Evolutionary conservation across 1,284 basidiomycete species (phyloP).

Genomic region (Ceratobasidium sp.): DNA sequence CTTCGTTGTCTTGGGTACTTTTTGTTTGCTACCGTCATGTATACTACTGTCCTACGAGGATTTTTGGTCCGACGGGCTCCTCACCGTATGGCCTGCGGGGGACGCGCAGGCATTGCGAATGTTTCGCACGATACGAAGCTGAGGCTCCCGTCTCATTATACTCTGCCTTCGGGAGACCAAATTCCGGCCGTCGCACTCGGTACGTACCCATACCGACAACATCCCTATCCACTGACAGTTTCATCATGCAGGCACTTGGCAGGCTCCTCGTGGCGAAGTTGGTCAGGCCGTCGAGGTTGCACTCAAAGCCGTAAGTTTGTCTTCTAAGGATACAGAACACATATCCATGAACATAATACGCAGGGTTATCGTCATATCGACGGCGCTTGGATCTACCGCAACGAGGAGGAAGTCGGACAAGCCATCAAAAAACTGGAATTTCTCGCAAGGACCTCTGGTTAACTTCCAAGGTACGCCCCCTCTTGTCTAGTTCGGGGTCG

Average conservation of each 20-base stretch:
- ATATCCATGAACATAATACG: background rate
- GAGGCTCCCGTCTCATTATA: constrained; percentile 34
- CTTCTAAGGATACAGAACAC: background rate
- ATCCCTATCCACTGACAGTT: too few species aligned
- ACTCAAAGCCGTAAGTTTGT: constrained; percentile 9
- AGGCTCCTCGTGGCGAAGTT: constrained; percentile 37
- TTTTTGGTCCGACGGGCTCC: background rate
- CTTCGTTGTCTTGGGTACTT: constrained; percentile 10
- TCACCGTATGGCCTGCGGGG: background rate
- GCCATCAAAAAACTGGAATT: constrained; percentile 55
- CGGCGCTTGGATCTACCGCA: constrained; percentile 48
- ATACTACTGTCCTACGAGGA: background rate
- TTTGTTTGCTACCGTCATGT: constrained; percentile 8
- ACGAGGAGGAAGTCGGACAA: constrained; percentile 54
- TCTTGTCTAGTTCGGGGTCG: background rate
- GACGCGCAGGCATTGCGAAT: constrained; percentile 4
- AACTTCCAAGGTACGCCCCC: constrained; percentile 48
- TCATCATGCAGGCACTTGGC: constrained; percentile 29
- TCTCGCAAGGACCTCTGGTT: constrained; percentile 57
- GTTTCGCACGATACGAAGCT: constrained; percentile 10
- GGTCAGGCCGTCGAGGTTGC: constrained; percentile 34
- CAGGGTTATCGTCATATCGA: constrained; percentile 54
- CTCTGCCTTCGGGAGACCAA: constrained; percentile 26
- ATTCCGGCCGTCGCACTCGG: constrained; percentile 39
- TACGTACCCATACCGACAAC: background rate